Conservation (phyloP, 2,329 filamentous ascomycete genomes). For the Alternaria arborescens region DNA sequence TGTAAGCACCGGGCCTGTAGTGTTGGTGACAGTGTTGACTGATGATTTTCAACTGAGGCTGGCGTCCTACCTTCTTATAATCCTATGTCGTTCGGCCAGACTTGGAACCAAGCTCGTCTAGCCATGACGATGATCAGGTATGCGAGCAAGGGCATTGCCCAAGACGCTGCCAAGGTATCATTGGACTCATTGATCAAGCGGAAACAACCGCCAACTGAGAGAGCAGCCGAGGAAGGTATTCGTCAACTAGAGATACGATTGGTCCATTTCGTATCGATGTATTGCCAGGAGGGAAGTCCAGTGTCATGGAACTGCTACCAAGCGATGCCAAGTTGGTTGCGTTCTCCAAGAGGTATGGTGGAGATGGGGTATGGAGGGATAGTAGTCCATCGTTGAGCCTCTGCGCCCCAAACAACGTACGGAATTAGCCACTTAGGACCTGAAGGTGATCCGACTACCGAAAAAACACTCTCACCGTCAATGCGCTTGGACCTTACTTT, state of each 20-base stretch:
- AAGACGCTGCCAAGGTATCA: slow-evolving; percentile 11
- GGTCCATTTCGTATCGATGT: neutral
- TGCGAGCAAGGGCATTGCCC: neutral
- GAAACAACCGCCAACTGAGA: neutral
- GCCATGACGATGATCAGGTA: slow-evolving; percentile 1
- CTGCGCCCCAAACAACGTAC: neutral
- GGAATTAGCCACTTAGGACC: neutral
- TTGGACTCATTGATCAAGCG: neutral
- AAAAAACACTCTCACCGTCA: neutral
- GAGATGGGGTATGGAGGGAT: neutral
- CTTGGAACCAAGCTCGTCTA: neutral
- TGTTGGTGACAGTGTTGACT: slow-evolving; percentile 2
- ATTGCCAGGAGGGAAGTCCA: slow-evolving; percentile 1
- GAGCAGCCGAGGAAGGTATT: slow-evolving; percentile 18
- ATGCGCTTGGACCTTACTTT: slow-evolving; percentile 3
- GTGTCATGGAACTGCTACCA: slow-evolving; percentile 1
- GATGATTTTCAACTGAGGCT: slow-evolving; percentile 9
- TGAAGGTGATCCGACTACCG: neutral
- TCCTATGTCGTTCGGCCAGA: neutral
- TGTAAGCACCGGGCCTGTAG: slow-evolving; percentile 4
- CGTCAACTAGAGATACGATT: slow-evolving; percentile 4
- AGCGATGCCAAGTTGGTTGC: slow-evolving; percentile 4
- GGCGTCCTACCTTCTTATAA: slow-evolving; percentile 12
- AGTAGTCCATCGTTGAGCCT: neutral
- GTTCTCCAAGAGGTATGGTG: neutral